A percentile compares a stretch with the other conserved stretches of the same genome.
phyloP scores from a whole-genome alignment of 2,329 filamentous ascomycete genomes.

The Coleophoma eucalyptorum region DNA sequence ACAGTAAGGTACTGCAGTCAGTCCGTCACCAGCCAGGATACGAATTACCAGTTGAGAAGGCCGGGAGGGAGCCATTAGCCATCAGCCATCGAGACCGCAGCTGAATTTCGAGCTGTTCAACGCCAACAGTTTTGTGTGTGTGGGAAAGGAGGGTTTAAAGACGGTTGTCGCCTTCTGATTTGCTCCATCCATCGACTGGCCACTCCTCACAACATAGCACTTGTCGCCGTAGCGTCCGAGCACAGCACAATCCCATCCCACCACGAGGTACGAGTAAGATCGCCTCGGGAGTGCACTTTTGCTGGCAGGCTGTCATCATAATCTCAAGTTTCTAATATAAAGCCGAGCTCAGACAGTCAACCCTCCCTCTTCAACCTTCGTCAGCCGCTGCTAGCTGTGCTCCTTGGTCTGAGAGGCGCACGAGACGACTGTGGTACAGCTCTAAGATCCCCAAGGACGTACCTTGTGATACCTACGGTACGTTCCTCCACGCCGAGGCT shows the following conservation, averaged over 20 bases:
- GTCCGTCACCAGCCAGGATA: no score
- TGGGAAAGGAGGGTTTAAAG: background rate
- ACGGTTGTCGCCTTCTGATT: background rate
- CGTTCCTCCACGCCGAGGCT: constrained; percentile 7
- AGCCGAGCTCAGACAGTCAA: background rate
- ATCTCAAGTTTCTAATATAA: background rate
- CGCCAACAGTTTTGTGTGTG: constrained; percentile 1
- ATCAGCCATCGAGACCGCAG: background rate
- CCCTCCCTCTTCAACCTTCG: background rate
- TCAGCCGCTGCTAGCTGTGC: background rate
- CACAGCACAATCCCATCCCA: constrained; percentile 2
- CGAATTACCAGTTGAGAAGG: background rate
- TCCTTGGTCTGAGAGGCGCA: no score
- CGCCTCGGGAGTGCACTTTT: background rate
- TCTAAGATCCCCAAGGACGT: no score
- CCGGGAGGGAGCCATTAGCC: background rate
- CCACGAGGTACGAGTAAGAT: constrained; percentile 1
- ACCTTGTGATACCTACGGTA: background rate
- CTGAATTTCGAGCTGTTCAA: background rate
- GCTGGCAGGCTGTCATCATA: constrained; percentile 1
- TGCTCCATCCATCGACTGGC: background rate
- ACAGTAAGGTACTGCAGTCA: no score
- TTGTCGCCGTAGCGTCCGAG: background rate
- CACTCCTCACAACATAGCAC: background rate
- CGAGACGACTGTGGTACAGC: no score